phyloP scores from a whole-genome alignment of 1,284 basidiomycete genomes.

The Microstroma glucosiphilum region DNA sequence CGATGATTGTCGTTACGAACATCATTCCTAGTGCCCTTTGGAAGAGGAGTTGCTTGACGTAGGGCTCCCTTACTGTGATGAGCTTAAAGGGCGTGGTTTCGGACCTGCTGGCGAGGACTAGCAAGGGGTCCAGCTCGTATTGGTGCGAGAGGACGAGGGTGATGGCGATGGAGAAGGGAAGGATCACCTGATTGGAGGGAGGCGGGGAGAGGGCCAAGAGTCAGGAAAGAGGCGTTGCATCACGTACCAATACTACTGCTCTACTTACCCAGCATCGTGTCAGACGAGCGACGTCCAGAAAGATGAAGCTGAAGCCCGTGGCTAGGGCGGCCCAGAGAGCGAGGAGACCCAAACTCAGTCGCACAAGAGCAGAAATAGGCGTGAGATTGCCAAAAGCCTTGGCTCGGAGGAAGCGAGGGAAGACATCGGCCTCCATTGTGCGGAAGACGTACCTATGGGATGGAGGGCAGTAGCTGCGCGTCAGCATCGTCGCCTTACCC shows the following conservation, averaged over 20 bases:
- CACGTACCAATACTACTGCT: conserved; percentile 52
- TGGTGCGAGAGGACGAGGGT: conserved; percentile 86
- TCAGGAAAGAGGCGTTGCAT: conserved; percentile 4
- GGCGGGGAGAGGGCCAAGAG: conserved; percentile 45
- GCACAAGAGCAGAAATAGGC: conserved; percentile 73
- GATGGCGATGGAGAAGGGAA: conserved; percentile 84
- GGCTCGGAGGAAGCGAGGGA: conserved; percentile 78
- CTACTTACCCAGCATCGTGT: conserved; percentile 76
- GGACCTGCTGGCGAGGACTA: conserved; percentile 53
- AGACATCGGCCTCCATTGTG: conserved; percentile 95
- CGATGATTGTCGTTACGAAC: conserved; percentile 62
- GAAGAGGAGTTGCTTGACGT: conserved; percentile 79
- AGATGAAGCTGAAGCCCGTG: conserved; percentile 81
- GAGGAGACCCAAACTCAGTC: conserved; percentile 67
- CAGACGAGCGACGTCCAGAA: conserved; percentile 82
- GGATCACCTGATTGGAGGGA: conserved; percentile 55
- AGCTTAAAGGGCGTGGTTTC: conserved; percentile 73
- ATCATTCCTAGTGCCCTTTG: conserved; percentile 78
- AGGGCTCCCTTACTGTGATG: conserved; percentile 79
- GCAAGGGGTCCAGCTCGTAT: conserved; percentile 88
- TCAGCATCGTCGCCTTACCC: background rate
- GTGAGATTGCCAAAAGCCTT: conserved; percentile 97
- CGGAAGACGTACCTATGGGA: conserved; percentile 66
- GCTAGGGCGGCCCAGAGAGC: conserved; percentile 87
- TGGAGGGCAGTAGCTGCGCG: background rate